Evolutionary conservation across 805 yeast species (phyloP).

Genomic region (Ogataea trehalophila): DNA sequence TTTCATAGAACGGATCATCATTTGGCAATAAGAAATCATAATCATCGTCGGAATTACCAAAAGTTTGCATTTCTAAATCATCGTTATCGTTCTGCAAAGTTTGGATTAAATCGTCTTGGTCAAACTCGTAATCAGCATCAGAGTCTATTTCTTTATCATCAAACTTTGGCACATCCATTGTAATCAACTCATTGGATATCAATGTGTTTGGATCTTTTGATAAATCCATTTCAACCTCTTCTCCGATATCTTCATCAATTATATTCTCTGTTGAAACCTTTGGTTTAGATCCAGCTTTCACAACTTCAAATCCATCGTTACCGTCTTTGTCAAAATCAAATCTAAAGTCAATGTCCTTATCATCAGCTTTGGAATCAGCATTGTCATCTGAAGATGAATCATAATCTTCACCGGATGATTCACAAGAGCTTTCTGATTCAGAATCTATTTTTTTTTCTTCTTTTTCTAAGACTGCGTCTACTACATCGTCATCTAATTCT

Average conservation of each 20-base stretch:
- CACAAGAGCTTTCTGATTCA: background rate
- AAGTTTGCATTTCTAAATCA: slow-evolving; percentile 30
- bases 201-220: slow-evolving; percentile 22
- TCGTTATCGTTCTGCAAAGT: slow-evolving; percentile 35
- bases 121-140: slow-evolving; percentile 64
- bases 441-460: slow-evolving; percentile 34
- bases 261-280: slow-evolving; percentile 6
- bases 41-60: slow-evolving; percentile 33
- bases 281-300: slow-evolving; percentile 11
- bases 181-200: slow-evolving; percentile 22
- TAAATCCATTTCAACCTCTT: slow-evolving; percentile 35
- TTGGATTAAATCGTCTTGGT: slow-evolving; percentile 40
- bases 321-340: slow-evolving; percentile 36
- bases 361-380: slow-evolving; percentile 28
- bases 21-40: slow-evolving; percentile 24
- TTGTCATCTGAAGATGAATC: background rate
- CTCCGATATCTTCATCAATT: slow-evolving; percentile 60
- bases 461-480: slow-evolving; percentile 37
- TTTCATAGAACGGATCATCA: slow-evolving; percentile 34
- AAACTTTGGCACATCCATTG: slow-evolving; percentile 46
- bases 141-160: slow-evolving; percentile 41
- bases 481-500: slow-evolving; percentile 36
- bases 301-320: slow-evolving; percentile 26
- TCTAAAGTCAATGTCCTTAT: slow-evolving; percentile 32
- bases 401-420: slow-evolving; percentile 15